Conservation (phyloP, 148 eudicot genomes). For the Simmondsia chinensis region DNA sequence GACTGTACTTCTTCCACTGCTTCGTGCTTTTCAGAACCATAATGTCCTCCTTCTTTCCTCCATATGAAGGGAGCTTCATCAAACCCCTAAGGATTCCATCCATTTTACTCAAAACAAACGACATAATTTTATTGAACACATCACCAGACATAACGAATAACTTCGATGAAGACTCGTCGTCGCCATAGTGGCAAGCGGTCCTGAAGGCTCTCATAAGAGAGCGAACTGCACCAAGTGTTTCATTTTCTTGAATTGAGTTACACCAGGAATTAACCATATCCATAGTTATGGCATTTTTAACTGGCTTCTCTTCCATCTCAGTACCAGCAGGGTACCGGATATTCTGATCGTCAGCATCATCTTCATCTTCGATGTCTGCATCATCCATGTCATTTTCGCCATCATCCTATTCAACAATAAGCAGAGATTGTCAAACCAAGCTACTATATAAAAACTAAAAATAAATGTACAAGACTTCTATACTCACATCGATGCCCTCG, state of each 20-base stretch:
- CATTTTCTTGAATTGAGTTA: slow-evolving; percentile 34
- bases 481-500: slow-evolving; percentile 77
- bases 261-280: slow-evolving; percentile 94
- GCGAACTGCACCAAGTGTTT: slow-evolving; percentile 61
- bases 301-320: slow-evolving; percentile 33
- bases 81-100: slow-evolving; percentile 63
- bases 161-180: slow-evolving; percentile 42
- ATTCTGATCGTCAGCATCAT: slow-evolving; percentile 14
- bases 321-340: slow-evolving; percentile 6
- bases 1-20: slow-evolving; percentile 72
- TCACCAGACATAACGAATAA: slow-evolving; percentile 70
- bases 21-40: slow-evolving; percentile 43
- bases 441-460: background rate
- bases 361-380: slow-evolving; percentile 29
- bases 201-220: slow-evolving; percentile 76
- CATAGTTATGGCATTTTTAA: slow-evolving; percentile 50
- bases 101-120: slow-evolving; percentile 76
- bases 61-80: slow-evolving; percentile 66
- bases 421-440: background rate
- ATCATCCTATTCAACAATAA: slow-evolving; percentile 7
- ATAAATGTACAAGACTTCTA: slow-evolving; percentile 1
- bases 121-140: slow-evolving; percentile 83
- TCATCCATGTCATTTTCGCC: slow-evolving; percentile 27
- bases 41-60: slow-evolving; percentile 73
- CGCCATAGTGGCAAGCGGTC: slow-evolving; percentile 91